phyloP scores from a whole-genome alignment of 2,329 filamentous ascomycete genomes.

The Paraconiothyrium sp. region DNA sequence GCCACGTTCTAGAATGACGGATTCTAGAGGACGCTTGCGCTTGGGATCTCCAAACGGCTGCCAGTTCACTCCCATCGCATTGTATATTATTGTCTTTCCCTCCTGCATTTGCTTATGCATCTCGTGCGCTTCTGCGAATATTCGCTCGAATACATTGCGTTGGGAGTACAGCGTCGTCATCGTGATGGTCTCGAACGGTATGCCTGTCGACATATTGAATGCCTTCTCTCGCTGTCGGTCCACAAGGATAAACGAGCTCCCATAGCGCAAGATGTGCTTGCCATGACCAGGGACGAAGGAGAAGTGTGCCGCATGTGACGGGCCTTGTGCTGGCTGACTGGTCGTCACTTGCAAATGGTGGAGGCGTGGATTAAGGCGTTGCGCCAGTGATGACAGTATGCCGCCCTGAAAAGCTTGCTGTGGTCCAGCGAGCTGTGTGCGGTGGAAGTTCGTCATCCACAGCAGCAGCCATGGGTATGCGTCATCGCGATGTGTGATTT shows the following conservation, averaged over 20 bases:
- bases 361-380: conserved; percentile 67
- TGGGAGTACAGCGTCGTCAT: conserved; percentile 91
- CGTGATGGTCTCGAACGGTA: conserved; percentile 93
- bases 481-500: conserved; percentile 92
- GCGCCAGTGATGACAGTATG: conserved; percentile 63
- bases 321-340: conserved; percentile 69
- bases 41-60: conserved; percentile 82
- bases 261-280: conserved; percentile 85
- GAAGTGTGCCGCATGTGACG: conserved; percentile 80
- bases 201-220: conserved; percentile 79
- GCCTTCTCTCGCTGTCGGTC: conserved; percentile 88
- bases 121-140: conserved; percentile 86
- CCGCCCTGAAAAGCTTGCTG: conserved; percentile 45
- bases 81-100: conserved; percentile 93
- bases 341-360: conserved; percentile 73
- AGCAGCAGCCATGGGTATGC: conserved; percentile 94
- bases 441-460: conserved; percentile 89
- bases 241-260: conserved; percentile 86
- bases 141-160: conserved; percentile 86
- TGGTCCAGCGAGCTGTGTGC: conserved; percentile 62
- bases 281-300: conserved; percentile 91
- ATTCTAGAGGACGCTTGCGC: conserved; percentile 85
- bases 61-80: conserved; percentile 86
- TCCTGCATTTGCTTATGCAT: conserved; percentile 83
- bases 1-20: conserved; percentile 85